phyloP scores from a whole-genome alignment of 2,329 filamentous ascomycete species.

The Myriosclerotinia scirpicola region DNA sequence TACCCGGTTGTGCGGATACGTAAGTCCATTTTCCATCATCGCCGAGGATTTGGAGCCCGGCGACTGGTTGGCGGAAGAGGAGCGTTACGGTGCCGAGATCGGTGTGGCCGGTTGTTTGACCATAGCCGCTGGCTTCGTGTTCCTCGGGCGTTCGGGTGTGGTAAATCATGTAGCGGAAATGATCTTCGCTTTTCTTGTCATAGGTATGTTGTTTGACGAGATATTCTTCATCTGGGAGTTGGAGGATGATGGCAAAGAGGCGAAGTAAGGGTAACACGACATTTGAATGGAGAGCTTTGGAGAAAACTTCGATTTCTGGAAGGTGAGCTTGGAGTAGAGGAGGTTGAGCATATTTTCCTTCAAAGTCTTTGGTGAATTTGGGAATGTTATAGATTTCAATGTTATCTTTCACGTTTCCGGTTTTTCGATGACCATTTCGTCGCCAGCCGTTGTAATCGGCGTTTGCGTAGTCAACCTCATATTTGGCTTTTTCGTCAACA shows the following conservation, averaged over 20 bases:
- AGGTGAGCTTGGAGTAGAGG: constrained; percentile 50
- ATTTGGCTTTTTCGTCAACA: constrained; percentile 59
- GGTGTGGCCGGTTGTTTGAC: constrained; percentile 54
- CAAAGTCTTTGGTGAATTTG: constrained; percentile 53
- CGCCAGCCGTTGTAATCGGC: constrained; percentile 60
- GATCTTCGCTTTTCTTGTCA: constrained; percentile 57
- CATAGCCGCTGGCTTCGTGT: constrained; percentile 46
- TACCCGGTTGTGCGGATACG: constrained; percentile 50
- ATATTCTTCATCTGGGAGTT: constrained; percentile 59
- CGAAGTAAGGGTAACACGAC: constrained; percentile 57
- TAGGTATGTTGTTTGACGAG: constrained; percentile 58
- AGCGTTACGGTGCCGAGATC: constrained; percentile 57
- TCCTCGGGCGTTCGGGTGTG: constrained; percentile 50
- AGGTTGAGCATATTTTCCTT: constrained; percentile 46
- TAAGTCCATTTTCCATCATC: constrained; percentile 51
- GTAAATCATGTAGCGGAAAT: constrained; percentile 64
- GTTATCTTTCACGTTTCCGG: constrained; percentile 47
- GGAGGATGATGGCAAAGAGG: constrained; percentile 60
- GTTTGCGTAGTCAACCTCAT: constrained; percentile 50
- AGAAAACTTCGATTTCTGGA: constrained; percentile 56
- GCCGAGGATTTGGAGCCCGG: constrained; percentile 56
- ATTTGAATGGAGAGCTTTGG: constrained; percentile 49
- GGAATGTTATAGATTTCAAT: constrained; percentile 61
- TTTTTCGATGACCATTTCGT: constrained; percentile 44
- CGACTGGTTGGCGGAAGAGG: constrained; percentile 59